Base-by-base conservation (phyloP, 306 rosid species). In the Cicer yamashitae region DNA sequence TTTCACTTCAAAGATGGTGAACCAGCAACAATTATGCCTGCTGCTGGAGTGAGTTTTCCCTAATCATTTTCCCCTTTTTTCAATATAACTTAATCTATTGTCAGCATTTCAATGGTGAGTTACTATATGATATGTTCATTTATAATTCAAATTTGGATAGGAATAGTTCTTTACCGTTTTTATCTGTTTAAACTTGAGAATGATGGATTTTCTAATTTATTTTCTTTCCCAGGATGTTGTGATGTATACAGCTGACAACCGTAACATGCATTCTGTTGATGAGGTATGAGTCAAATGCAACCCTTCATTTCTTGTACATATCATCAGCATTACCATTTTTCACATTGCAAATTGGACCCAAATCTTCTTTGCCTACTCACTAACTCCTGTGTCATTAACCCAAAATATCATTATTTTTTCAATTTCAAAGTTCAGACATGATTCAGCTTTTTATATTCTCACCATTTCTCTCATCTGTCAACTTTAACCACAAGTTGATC, bases 1-100 rank as follows among this genome's bases (percentile, higher is more conserved):
- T 91, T 94, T 84, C 96, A 84, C 83, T 94, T 94, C 83, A 89
- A 86, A 80, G 92, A 89, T 41, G 97, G 96, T 18, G 87, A 90
- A 60, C 98, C 91, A 17, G 18, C 59, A 63, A 85, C 89, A 34
- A 76, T 94, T 77, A 73, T 67, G 57, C 97, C 97, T 14, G 64
- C 65, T 72, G 82, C 83, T 48, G 98, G 97, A 76, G 96, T 94
- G 86, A 90, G 96, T 90, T 67, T 70, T 57, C 70, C 8, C 69
- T 39, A 1, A 56, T 57, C 41, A 6, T 3, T 22, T 41, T 47
- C 30, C 8, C 7, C 9, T 7, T 37, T 58, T 20, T 18, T 13
- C 8, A 18, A 11, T 59, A 45, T 22, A 70, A 74, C 77, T 53
- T 66, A 69, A 50, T 41, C 34, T 68, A 1, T 8, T 10, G 14